phyloP scores from a whole-genome alignment of 2,329 filamentous ascomycete genomes.

The Penicillium sclerotiorum region DNA sequence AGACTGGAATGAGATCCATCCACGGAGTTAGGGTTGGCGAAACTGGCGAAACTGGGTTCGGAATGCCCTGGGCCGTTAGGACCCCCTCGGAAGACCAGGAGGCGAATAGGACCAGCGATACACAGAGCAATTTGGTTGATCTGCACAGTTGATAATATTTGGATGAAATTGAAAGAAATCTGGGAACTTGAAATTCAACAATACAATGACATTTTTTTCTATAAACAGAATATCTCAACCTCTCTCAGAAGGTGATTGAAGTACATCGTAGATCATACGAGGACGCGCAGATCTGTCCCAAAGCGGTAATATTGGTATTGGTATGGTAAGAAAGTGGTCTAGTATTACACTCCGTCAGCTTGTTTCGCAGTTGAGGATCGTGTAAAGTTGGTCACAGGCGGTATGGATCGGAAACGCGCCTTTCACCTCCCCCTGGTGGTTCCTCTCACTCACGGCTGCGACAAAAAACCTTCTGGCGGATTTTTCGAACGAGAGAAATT shows the following conservation, averaged over 20 bases:
- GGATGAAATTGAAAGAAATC: too few species aligned
- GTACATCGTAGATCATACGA: too few species aligned
- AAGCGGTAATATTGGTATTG: slow-evolving; percentile 9
- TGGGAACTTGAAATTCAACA: too few species aligned
- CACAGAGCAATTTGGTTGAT: too few species aligned
- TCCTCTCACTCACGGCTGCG: slow-evolving; percentile 8
- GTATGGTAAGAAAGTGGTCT: slow-evolving; percentile 6
- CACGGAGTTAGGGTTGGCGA: slow-evolving; percentile 16
- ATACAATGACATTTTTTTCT: too few species aligned
- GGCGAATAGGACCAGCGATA: too few species aligned
- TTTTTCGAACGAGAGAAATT: slow-evolving; percentile 14
- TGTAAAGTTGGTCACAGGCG: slow-evolving; percentile 13
- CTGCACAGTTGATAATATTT: too few species aligned
- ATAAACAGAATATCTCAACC: background rate
- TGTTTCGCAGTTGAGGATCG: background rate
- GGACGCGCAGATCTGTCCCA: too few species aligned
- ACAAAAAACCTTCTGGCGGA: slow-evolving; percentile 14
- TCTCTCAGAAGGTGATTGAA: background rate
- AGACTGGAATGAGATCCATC: slow-evolving; percentile 25
- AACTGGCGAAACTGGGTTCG: slow-evolving; percentile 5
- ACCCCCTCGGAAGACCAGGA: too few species aligned
- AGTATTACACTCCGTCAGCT: background rate
- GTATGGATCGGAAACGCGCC: background rate
- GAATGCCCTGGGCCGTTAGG: background rate
- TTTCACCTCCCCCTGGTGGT: slow-evolving; percentile 9